Evolutionary conservation across 352 stramenopile genomes (phyloP).

Genomic region (Phytophthora kernoviae): DNA sequence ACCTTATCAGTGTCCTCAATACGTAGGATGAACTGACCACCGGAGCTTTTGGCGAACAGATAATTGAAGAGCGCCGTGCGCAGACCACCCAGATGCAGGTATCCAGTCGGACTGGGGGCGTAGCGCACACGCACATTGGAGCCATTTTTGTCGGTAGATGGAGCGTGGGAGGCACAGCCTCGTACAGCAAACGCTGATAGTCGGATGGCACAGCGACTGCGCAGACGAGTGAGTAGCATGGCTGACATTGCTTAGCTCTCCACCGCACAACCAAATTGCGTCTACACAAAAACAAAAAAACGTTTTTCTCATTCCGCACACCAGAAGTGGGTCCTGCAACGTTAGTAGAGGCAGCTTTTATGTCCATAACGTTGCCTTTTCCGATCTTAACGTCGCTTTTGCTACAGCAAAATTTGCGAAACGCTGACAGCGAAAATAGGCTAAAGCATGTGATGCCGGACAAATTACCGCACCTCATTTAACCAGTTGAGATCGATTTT

Average conservation of each 20-base stretch:
- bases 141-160: slow-evolving; percentile 5
- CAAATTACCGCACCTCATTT: no score
- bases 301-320: no score
- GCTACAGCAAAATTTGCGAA: no score
- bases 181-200: slow-evolving; percentile 17
- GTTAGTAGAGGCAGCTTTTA: no score
- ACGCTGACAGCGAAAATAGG: no score
- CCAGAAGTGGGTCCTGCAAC: no score
- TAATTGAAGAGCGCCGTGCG: slow-evolving; percentile 94
- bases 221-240: slow-evolving; percentile 35
- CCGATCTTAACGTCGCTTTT: no score
- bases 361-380: no score
- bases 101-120: slow-evolving; percentile 90
- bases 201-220: slow-evolving; percentile 4
- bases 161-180: slow-evolving; percentile 18
- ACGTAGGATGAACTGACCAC: slow-evolving; percentile 89
- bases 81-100: slow-evolving; percentile 90
- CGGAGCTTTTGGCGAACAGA: slow-evolving; percentile 85
- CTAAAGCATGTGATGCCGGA: no score
- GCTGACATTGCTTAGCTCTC: slow-evolving; percentile 7
- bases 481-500: no score
- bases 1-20: slow-evolving; percentile 95
- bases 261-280: slow-evolving; percentile 24
- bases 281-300: no score
- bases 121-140: slow-evolving; percentile 78